Conservation (phyloP, 148 eudicot genomes). For the Amaranthus cruentus region DNA sequence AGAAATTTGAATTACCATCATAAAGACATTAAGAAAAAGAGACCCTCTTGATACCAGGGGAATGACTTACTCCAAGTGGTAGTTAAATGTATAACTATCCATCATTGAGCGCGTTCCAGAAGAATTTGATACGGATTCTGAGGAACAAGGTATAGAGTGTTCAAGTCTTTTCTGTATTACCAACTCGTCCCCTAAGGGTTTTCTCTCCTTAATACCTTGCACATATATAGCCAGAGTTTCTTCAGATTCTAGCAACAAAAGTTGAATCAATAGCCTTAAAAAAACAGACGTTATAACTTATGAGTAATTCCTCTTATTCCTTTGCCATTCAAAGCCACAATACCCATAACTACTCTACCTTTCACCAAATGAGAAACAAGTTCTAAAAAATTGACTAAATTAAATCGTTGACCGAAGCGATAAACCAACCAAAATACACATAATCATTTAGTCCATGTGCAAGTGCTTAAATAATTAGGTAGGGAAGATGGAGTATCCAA, state of each 20-base stretch:
- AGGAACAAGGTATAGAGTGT: constrained; percentile 11
- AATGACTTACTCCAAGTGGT: constrained; percentile 45
- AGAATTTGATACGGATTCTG: constrained; percentile 1
- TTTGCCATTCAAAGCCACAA: too few relatives aligned
- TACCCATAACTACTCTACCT: too few relatives aligned
- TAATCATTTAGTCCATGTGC: too few relatives aligned
- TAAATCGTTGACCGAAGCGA: too few relatives aligned
- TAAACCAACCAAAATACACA: too few relatives aligned
- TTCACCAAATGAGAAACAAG: too few relatives aligned
- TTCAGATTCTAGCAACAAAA: constrained; percentile 15
- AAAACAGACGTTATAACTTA: not conserved
- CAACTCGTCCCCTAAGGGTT: constrained; percentile 5
- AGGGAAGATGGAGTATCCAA: too few relatives aligned
- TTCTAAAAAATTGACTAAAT: too few relatives aligned
- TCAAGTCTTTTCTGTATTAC: not conserved
- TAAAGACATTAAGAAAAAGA: not conserved
- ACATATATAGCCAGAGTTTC: constrained; percentile 12
- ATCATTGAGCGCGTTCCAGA: constrained; percentile 27
- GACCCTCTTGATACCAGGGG: not conserved
- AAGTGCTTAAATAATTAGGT: too few relatives aligned
- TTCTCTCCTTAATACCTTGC: constrained; percentile 10
- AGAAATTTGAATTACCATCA: constrained; percentile 2
- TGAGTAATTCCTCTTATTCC: too few relatives aligned
- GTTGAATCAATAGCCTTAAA: not conserved
- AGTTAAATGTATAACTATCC: constrained; percentile 31